These are phyloP conservation scores for Lavandula angustifolia DNA, from an alignment of 257 asterid genomes.

Conservation along the genomic window DNA sequence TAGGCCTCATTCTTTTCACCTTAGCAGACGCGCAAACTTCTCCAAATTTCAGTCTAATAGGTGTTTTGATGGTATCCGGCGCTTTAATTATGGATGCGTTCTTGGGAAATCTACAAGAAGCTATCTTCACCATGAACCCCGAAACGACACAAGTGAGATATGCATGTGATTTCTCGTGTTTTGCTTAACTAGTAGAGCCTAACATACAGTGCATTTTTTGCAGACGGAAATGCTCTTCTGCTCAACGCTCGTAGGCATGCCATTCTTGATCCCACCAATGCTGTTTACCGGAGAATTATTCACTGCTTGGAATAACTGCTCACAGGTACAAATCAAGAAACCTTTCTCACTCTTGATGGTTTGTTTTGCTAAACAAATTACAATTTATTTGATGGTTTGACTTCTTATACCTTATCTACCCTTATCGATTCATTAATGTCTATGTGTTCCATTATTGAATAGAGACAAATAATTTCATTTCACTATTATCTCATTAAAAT, in stretches of 20 bases:
- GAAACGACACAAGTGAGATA: conserved; percentile 82
- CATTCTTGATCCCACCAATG: conserved; percentile 94
- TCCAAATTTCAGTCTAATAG: conserved; percentile 79
- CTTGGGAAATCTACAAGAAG: conserved; percentile 89
- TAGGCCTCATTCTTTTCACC: conserved; percentile 85
- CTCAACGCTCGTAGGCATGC: conserved; percentile 94
- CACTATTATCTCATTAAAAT: too few species aligned
- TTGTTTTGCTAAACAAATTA: too few species aligned
- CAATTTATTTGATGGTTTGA: too few species aligned
- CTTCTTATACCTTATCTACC: too few species aligned
- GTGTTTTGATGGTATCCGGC: conserved; percentile 81
- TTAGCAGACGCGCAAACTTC: conserved; percentile 90
- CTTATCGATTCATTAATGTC: too few species aligned
- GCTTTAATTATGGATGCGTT: conserved; percentile 88
- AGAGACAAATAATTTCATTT: too few species aligned
- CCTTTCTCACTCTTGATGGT: not conserved
- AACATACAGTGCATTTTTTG: not conserved
- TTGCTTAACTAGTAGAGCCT: not conserved
- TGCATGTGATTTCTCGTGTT: conserved; percentile 7
- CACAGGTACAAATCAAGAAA: conserved; percentile 46
- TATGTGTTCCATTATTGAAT: too few species aligned
- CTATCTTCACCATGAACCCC: conserved; percentile 81
- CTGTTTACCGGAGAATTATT: conserved; percentile 78
- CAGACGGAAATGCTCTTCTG: conserved; percentile 98
- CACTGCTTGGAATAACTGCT: conserved; percentile 79